Base-by-base conservation (phyloP, 2,329 filamentous ascomycete genomes). In the Ophiostoma perfectum region DNA sequence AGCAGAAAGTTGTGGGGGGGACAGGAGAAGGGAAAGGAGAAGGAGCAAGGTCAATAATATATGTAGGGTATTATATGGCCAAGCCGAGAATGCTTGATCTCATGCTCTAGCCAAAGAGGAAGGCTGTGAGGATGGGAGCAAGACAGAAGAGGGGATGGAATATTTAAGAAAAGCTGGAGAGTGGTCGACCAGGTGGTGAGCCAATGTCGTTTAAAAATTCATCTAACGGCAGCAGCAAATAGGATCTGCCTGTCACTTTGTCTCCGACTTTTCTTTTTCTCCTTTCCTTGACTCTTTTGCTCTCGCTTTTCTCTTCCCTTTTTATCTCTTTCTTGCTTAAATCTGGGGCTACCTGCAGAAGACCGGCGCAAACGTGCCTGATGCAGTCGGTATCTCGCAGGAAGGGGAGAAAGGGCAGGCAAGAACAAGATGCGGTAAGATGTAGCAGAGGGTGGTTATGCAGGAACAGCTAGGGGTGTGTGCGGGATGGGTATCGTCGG, bases 401-500 rank as follows among this genome's bases (percentile, higher is more conserved):
- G 27, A 27, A 2, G 27, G 27, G 27, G 60, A 42, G 38, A 63
- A 63, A 63, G 60, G 39, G 60, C 38, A 62, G 38, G 38, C 36
- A 63, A 39, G 16, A 42, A 18, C 38, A 63, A 42, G 16, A 42
- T 42, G 60, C 39, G 39, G 16, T 18, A 63, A 63, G 39, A 63
- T 18, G 42, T 16, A n/a, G 45, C 18, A 49, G 27, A 65, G 36
- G 38, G 45, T 64, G 65, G 44, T 65, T 66, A 65, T 65, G 68
- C 65, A 67, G 65, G 64, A 69, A 69, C 64, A 42, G 55, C 55
- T 60, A 55, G 44, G 55, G 55, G 27, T 60, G 55, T 60, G 27
- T 60, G 60, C 60, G 60, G 38, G 60, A 63, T 63, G 49, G 49
- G 49, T 27, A 36, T 27, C 12, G 49, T 58, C 52, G 52, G 52